Percentiles rank a stretch among this genome's conserved stretches.
Evolutionary conservation across 441 rosid species (phyloP).

Genomic region (Lepidium campestre): DNA sequence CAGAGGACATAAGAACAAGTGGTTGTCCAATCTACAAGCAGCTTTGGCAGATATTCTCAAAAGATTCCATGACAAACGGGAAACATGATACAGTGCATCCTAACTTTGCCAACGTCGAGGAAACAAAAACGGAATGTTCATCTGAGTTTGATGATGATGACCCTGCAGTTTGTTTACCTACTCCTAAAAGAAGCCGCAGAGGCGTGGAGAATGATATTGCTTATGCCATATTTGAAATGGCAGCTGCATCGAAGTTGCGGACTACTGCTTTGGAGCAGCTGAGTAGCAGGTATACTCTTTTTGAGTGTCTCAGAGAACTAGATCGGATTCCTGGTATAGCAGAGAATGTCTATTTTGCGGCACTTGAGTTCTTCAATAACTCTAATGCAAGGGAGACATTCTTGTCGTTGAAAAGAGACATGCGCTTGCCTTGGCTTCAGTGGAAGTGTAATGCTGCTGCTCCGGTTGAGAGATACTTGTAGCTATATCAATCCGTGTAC

Average conservation of each 20-base stretch:
- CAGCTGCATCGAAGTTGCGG: slow-evolving; percentile 42
- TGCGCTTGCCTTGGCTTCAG: slow-evolving; percentile 44
- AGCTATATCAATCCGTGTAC: background rate
- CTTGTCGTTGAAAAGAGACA: slow-evolving; percentile 39
- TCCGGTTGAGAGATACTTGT: background rate
- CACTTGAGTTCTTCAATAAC: slow-evolving; percentile 45
- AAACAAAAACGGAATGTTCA: slow-evolving; percentile 23
- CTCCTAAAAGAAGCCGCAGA: slow-evolving; percentile 42
- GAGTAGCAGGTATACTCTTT: slow-evolving; percentile 33
- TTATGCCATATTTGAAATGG: slow-evolving; percentile 50
- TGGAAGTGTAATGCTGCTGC: slow-evolving; percentile 31
- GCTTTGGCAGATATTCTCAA: slow-evolving; percentile 43
- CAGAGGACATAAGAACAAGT: slow-evolving; percentile 37
- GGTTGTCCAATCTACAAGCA: slow-evolving; percentile 51
- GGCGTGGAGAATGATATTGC: slow-evolving; percentile 55
- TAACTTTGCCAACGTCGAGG: background rate
- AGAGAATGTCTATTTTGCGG: slow-evolving; percentile 42
- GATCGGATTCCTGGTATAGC: slow-evolving; percentile 32
- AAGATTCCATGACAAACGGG: slow-evolving; percentile 27
- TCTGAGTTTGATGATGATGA: slow-evolving; percentile 36
- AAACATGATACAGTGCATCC: slow-evolving; percentile 7
- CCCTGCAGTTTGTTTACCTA: slow-evolving; percentile 20
- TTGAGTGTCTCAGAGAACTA: slow-evolving; percentile 47
- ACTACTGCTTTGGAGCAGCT: slow-evolving; percentile 31
- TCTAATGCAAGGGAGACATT: slow-evolving; percentile 53